These are phyloP conservation scores for Fusarium staphyleae DNA, from an alignment of 2,329 filamentous ascomycete genomes.

Conservation along the genomic window DNA sequence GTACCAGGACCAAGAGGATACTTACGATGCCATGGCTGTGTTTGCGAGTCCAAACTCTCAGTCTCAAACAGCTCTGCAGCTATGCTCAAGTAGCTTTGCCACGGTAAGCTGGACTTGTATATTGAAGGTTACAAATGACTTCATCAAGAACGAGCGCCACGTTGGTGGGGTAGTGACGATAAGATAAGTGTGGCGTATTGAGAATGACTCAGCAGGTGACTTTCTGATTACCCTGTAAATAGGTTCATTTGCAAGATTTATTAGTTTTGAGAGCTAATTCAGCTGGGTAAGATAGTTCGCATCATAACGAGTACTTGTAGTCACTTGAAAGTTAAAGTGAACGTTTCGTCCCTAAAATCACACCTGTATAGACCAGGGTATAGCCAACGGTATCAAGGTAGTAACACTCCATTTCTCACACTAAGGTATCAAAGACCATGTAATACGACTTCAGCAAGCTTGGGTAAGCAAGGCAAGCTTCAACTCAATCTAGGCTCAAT, in stretches of 20 bases:
- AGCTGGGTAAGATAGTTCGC: too few relatives aligned
- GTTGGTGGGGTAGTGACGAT: slow-evolving; percentile 38
- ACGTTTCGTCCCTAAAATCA: too few relatives aligned
- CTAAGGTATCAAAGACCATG: too few relatives aligned
- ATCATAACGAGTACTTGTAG: too few relatives aligned
- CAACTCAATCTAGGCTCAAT: neutral
- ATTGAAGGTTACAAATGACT: slow-evolving; percentile 33
- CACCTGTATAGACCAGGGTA: too few relatives aligned
- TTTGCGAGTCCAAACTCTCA: slow-evolving; percentile 13
- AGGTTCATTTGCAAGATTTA: neutral
- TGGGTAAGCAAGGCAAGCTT: neutral
- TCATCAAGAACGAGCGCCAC: slow-evolving; percentile 34
- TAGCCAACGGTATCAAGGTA: too few relatives aligned
- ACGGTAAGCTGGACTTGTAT: slow-evolving; percentile 12
- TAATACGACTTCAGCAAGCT: neutral
- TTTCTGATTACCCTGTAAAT: slow-evolving; percentile 6
- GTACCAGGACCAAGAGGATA: neutral
- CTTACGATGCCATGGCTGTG: slow-evolving; percentile 42
- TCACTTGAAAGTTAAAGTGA: too few relatives aligned
- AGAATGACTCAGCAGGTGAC: slow-evolving; percentile 14
- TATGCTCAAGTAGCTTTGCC: slow-evolving; percentile 6
- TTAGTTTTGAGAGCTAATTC: neutral
- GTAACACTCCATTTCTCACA: too few relatives aligned
- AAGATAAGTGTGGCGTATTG: slow-evolving; percentile 19
- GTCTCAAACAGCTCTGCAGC: slow-evolving; percentile 1